Base-by-base conservation (phyloP, 768 basidiomycete genomes). In the Suillus fuscotomentosus region DNA sequence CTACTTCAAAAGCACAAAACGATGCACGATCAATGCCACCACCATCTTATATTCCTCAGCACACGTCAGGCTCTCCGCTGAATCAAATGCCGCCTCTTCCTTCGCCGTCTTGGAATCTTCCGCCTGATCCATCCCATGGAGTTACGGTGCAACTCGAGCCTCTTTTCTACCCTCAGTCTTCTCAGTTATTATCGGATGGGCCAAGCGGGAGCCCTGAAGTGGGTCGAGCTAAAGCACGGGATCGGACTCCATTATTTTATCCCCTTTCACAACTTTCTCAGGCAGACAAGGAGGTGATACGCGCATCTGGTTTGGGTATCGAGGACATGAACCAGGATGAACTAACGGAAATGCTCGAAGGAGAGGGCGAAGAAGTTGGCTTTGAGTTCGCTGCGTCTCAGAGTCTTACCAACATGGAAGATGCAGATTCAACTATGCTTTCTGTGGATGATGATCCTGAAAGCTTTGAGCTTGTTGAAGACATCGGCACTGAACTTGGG, bases 321-420 rank as follows among this genome's bases (percentile, higher is more conserved):
- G 89, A 91, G 69, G 71, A 81, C 65, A 90, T 92, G 90, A 78
- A 81, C 64, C 80, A 75, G 6, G 82, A 85, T 27, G 89, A 91
- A 71, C 74, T 92, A 42, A 80, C 77, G 24, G 85, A 82, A 31
- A 72, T 78, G 73, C 56, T 78, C 42, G 77, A 76, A 34, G 77
- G 75, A 48, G 74, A 76, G 3, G 76, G 70, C 2, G 74, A 77
- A 50, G 75, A 78, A 62, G 71, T 78, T 51, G 75, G 59, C n/a
- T 68, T 75, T 66, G 64, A 69, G 34, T 41, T 70, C 14, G 22
- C 45, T 9, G 22, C 51, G 15, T 59, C 65, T 27, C 47, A 45
- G 59, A 59, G 41, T 42, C 17, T 59, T 20, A 59, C 10, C 41
- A 59, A 20, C 24, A 39, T 59, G 3, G 41, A 54, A 47, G 34